Evolutionary conservation across 805 yeast species (phyloP).

Genomic region (baker's yeast (Saccharomyces cerevisiae)): DNA sequence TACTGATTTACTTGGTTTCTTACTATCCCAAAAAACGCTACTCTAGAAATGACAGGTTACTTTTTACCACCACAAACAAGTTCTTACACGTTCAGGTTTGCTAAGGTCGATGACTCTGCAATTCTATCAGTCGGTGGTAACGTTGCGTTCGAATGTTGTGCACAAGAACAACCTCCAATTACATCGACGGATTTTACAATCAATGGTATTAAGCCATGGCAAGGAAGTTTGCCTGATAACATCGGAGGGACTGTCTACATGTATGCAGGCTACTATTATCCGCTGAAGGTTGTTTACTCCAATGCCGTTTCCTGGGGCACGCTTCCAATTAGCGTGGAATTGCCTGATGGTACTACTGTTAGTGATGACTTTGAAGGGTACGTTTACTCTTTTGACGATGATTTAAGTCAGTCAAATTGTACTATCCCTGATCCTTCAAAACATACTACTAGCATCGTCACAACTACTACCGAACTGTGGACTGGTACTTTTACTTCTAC

Average conservation of each 20-base stretch:
- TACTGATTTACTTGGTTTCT: conserved; percentile 4
- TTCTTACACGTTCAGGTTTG: conserved; percentile 20
- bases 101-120: conserved; percentile 28
- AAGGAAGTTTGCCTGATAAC: conserved; percentile 1
- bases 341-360: conserved; percentile 8
- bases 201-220: conserved; percentile 3
- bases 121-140: conserved; percentile 26
- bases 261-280: conserved; percentile 11
- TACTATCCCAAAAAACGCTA: conserved; percentile 14
- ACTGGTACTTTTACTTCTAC: no score
- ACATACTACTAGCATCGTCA: not conserved
- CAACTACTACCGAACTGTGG: no score
- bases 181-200: conserved; percentile 1
- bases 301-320: conserved; percentile 3
- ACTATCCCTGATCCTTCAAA: conserved; percentile 1
- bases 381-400: conserved; percentile 5
- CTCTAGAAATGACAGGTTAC: conserved; percentile 26
- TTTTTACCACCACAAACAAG: conserved; percentile 27
- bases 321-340: not conserved
- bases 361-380: conserved; percentile 5
- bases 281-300: conserved; percentile 14
- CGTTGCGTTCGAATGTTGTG: conserved; percentile 32
- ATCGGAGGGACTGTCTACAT: conserved; percentile 1
- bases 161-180: conserved; percentile 2
- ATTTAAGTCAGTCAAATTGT: conserved; percentile 2